Conservation (phyloP, 1,139 yeast genomes). For the Eremothecium coryli region DNA sequence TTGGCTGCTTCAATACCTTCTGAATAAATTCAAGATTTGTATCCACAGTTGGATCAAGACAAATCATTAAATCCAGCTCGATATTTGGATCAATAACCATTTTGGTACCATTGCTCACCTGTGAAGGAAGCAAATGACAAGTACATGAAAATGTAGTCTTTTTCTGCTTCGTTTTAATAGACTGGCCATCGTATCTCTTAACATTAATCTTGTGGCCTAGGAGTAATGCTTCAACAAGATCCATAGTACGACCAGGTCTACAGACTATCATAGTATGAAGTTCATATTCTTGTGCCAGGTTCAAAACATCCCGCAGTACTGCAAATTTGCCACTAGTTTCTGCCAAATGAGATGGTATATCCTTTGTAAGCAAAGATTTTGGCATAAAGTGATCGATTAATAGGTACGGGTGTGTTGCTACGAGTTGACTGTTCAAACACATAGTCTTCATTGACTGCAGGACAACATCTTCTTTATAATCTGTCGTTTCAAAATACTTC, state of each 20-base stretch:
- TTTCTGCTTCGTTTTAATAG: slow-evolving; percentile 31
- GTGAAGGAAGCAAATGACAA: slow-evolving; percentile 41
- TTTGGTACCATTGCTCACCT: slow-evolving; percentile 24
- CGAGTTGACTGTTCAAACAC: slow-evolving; percentile 64
- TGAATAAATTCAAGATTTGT: slow-evolving; percentile 33
- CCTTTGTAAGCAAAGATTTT: slow-evolving; percentile 65
- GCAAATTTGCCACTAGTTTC: slow-evolving; percentile 83
- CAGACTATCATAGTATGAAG: slow-evolving; percentile 45
- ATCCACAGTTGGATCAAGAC: slow-evolving; percentile 64
- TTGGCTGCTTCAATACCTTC: slow-evolving; percentile 17
- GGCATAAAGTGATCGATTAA: slow-evolving; percentile 83
- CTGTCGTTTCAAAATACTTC: slow-evolving; percentile 67
- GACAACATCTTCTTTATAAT: slow-evolving; percentile 46
- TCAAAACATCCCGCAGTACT: slow-evolving; percentile 51
- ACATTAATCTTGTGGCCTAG: slow-evolving; percentile 61
- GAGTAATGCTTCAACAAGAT: slow-evolving; percentile 67
- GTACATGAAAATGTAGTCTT: slow-evolving; percentile 25
- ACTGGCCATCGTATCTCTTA: slow-evolving; percentile 57
- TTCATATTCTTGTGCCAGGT: slow-evolving; percentile 33
- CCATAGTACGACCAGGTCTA: slow-evolving; percentile 56
- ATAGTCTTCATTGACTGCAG: slow-evolving; percentile 63
- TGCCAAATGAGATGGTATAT: slow-evolving; percentile 63
- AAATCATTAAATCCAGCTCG: slow-evolving; percentile 52
- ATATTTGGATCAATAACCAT: slow-evolving; percentile 22
- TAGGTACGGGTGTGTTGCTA: slow-evolving; percentile 82